A percentile compares a stretch with the other conserved stretches of the same genome.
Conservation (phyloP, 306 rosid genomes). For the Crataegus laevigata region DNA sequence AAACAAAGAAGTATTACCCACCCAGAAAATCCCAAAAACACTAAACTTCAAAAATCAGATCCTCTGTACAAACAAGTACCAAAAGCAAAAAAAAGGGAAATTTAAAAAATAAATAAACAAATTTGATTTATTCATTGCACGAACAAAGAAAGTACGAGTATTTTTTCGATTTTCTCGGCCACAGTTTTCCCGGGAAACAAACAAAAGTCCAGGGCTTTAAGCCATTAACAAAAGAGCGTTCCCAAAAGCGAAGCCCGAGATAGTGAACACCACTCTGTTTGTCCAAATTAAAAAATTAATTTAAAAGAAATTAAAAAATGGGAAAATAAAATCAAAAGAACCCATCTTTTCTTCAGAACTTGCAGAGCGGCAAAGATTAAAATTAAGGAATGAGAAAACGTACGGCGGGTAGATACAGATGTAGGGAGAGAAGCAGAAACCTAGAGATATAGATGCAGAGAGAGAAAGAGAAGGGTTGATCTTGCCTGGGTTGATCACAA, state of each 20-base stretch:
- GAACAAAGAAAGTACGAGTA: background rate
- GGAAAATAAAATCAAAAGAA: background rate
- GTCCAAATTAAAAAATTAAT: background rate
- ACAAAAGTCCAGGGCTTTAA: constrained; percentile 29
- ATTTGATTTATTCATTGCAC: background rate
- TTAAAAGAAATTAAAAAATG: background rate
- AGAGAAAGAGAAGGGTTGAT: background rate
- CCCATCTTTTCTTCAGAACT: constrained; percentile 1
- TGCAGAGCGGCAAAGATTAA: background rate
- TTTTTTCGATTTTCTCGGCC: background rate
- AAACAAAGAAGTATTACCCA: background rate
- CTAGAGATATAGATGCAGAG: background rate
- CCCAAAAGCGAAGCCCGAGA: background rate
- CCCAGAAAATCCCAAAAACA: background rate
- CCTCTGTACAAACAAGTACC: background rate
- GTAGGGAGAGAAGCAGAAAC: background rate
- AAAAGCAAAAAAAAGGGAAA: background rate
- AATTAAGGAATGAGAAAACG: background rate
- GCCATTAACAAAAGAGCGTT: background rate
- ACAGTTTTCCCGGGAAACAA: constrained; percentile 1
- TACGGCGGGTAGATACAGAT: background rate
- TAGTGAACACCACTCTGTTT: background rate
- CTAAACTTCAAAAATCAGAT: background rate
- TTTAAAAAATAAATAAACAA: background rate
- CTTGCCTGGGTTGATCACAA: background rate